These are phyloP conservation scores for Ceratocystis eucalypticola DNA, from an alignment of 2,329 filamentous ascomycete genomes.

Conservation along the genomic window DNA sequence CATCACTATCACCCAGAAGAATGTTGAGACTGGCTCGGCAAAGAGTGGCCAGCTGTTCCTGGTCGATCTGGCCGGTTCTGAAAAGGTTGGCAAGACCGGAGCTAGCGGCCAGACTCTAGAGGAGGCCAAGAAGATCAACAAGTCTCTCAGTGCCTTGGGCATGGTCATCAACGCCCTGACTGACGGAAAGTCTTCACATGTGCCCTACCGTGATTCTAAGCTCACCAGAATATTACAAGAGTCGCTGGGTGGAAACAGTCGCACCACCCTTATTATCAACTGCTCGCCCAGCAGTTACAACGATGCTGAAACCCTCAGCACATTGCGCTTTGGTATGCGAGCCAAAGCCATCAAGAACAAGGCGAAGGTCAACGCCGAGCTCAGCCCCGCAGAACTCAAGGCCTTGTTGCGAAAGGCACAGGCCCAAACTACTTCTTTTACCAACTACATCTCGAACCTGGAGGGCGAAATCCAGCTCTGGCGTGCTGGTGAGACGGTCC, in stretches of 20 bases:
- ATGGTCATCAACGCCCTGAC: conserved; percentile 99
- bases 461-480: conserved; percentile 77
- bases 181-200: conserved; percentile 89
- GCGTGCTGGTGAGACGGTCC: conserved; percentile 77
- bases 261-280: conserved; percentile 97
- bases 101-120: conserved; percentile 94
- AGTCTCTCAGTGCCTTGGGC: conserved; percentile 91
- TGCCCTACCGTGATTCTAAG: conserved; percentile 96
- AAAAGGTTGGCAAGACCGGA: conserved; percentile 97
- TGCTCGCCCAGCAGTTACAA: conserved; percentile 99
- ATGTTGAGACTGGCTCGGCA: conserved; percentile 86
- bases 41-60: conserved; percentile 95
- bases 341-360: conserved; percentile 99
- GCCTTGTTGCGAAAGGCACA: conserved; percentile 83
- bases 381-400: conserved; percentile 92
- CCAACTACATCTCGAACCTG: conserved; percentile 68
- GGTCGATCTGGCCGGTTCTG: conserved; percentile 93
- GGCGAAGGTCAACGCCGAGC: conserved; percentile 97
- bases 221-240: conserved; percentile 95
- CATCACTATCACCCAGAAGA: conserved; percentile 93
- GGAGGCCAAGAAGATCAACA: conserved; percentile 99
- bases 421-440: conserved; percentile 75
- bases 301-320: conserved; percentile 85
- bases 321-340: conserved; percentile 83
- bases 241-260: conserved; percentile 89